phyloP scores from a whole-genome alignment of 2,329 filamentous ascomycete genomes.

The Hypocrella siamensis region DNA sequence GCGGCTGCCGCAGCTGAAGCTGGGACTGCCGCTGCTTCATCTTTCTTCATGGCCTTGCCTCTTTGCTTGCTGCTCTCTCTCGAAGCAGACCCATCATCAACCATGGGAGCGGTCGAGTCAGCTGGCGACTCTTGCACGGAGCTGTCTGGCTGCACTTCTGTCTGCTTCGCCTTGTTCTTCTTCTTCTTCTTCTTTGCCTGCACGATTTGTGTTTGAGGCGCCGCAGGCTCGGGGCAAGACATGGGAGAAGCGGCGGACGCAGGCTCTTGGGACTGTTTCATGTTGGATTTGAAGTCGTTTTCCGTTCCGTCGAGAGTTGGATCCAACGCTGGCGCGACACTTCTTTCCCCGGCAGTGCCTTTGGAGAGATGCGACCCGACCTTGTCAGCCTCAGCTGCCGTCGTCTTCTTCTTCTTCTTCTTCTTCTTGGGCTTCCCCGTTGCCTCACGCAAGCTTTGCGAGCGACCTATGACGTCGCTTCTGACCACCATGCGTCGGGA shows the following conservation, averaged over 20 bases:
- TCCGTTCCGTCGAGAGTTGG: too few relatives aligned
- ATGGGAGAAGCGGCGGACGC: neutral
- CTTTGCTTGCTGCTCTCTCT: too few relatives aligned
- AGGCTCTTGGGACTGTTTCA: neutral
- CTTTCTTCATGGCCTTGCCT: constrained; percentile 4
- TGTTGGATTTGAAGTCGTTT: too few relatives aligned
- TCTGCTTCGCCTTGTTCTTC: constrained; percentile 2
- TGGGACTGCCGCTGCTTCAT: constrained; percentile 1
- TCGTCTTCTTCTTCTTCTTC: constrained; percentile 24
- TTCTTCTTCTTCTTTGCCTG: constrained; percentile 6
- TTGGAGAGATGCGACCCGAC: constrained; percentile 30
- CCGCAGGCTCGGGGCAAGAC: neutral
- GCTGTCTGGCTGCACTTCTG: neutral
- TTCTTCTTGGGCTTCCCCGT: constrained; percentile 25
- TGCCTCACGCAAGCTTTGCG: constrained; percentile 23
- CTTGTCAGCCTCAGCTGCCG: constrained; percentile 16
- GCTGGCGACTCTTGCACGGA: neutral
- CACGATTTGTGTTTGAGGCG: neutral
- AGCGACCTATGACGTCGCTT: constrained; percentile 24
- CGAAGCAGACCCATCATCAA: too few relatives aligned
- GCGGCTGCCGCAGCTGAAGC: constrained; percentile 13
- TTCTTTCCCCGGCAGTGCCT: constrained; percentile 33
- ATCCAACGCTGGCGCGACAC: constrained; percentile 31
- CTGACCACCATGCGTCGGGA: constrained; percentile 45
- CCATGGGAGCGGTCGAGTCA: too few relatives aligned